Percentiles rank a stretch among this genome's conserved stretches.
These are phyloP conservation scores for Pseudocercospora pini-densiflorae DNA, from an alignment of 2,329 filamentous ascomycete genomes.

Conservation along the genomic window DNA sequence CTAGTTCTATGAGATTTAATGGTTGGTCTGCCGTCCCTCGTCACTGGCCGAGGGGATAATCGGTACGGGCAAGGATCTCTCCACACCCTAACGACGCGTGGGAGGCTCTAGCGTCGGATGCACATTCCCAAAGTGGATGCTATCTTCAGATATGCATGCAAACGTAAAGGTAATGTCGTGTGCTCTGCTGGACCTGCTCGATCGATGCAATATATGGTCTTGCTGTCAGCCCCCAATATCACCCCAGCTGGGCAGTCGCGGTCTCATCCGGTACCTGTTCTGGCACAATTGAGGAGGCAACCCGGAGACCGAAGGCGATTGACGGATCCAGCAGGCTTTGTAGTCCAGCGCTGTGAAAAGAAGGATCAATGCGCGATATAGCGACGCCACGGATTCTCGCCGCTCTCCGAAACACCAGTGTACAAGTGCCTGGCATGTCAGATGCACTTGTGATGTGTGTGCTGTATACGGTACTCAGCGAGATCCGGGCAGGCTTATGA, in stretches of 20 bases:
- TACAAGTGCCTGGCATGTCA: not conserved
- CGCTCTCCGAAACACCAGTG: not conserved
- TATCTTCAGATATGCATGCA: not conserved
- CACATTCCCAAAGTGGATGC: not conserved
- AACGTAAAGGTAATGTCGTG: not conserved
- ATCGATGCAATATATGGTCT: not conserved
- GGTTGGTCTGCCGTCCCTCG: not conserved
- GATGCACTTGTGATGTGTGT: not conserved
- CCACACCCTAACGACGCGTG: not conserved
- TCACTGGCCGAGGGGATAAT: conserved; percentile 1
- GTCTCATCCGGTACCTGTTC: not conserved
- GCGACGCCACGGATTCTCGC: not conserved
- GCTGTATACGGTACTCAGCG: too few relatives aligned
- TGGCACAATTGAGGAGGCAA: not conserved
- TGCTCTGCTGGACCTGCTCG: not conserved
- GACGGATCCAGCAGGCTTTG: not conserved
- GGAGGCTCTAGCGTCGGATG: not conserved
- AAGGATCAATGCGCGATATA: not conserved
- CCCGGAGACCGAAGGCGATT: not conserved
- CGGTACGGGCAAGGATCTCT: conserved; percentile 2
- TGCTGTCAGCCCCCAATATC: not conserved
- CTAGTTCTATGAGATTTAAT: not conserved
- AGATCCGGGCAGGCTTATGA: too few relatives aligned
- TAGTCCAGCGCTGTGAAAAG: not conserved
- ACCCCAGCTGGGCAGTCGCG: not conserved